Conservation (phyloP, 495 filamentous ascomycete species). For the Aspergillus cavernicola region DNA sequence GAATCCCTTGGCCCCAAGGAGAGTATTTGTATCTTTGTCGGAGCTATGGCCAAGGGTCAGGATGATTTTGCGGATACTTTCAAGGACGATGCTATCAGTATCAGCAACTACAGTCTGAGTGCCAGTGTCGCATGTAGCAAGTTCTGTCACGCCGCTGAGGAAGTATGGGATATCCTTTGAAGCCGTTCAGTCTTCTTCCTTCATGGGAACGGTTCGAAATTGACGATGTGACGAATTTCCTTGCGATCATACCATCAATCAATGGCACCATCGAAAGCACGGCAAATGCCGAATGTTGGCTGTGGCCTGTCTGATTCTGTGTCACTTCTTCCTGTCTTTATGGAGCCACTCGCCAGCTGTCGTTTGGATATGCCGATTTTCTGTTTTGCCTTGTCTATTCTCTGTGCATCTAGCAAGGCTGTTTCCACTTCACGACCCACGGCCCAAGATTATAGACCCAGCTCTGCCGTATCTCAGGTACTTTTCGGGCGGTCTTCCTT, state of each 20-base stretch:
- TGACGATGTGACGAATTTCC: constrained; percentile 39
- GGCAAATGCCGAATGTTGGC: constrained; percentile 1
- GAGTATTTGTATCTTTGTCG: constrained; percentile 95
- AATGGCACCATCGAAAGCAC: constrained; percentile 9
- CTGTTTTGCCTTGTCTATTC: constrained; percentile 8
- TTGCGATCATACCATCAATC: constrained; percentile 24
- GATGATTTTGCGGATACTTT: constrained; percentile 93
- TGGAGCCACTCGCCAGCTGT: constrained; percentile 5
- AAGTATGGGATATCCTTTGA: constrained; percentile 90
- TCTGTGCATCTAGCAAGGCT: neutral
- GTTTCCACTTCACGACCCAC: neutral
- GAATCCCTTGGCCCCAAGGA: constrained; percentile 72
- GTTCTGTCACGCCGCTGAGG: constrained; percentile 97
- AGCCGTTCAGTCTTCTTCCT: constrained; percentile 2
- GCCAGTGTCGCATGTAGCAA: constrained; percentile 98
- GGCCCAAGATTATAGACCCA: neutral
- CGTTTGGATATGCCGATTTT: constrained; percentile 8
- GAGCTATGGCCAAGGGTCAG: constrained; percentile 94
- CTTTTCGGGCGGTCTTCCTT: neutral
- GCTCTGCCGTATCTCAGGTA: neutral
- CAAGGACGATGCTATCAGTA: constrained; percentile 95
- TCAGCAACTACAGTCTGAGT: constrained; percentile 95
- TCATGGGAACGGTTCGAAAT: constrained; percentile 15
- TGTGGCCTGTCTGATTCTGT: constrained; percentile 1
- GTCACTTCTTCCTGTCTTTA: neutral